Evolutionary conservation across 2,329 filamentous ascomycete species (phyloP).

Genomic region (Calonectria hongkongensis): DNA sequence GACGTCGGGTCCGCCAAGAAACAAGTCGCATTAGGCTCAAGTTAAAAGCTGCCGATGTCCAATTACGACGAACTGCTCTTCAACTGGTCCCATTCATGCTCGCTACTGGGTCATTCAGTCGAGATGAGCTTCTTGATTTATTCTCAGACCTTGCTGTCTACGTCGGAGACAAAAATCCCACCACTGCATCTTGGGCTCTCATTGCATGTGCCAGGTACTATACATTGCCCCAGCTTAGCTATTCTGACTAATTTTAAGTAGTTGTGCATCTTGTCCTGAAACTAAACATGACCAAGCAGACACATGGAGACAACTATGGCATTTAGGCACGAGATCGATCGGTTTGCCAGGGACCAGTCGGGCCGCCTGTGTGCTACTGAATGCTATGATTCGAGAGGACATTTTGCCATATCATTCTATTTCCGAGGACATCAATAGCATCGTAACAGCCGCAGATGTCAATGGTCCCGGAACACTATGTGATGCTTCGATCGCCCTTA

Average conservation of each 20-base stretch:
- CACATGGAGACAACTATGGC: slow-evolving; percentile 85
- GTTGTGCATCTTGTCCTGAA: slow-evolving; percentile 55
- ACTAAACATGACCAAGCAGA: slow-evolving; percentile 60
- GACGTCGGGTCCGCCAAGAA: slow-evolving; percentile 65
- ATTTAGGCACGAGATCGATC: slow-evolving; percentile 81
- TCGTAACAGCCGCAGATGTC: slow-evolving; percentile 85
- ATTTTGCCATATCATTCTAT: slow-evolving; percentile 81
- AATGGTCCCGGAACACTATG: slow-evolving; percentile 86
- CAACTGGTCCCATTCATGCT: slow-evolving; percentile 76
- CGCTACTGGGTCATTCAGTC: slow-evolving; percentile 64
- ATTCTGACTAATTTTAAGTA: slow-evolving; percentile 52
- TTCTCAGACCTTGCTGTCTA: slow-evolving; percentile 75
- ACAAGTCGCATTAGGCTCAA: slow-evolving; percentile 69
- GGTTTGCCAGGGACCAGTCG: slow-evolving; percentile 83
- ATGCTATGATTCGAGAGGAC: slow-evolving; percentile 78
- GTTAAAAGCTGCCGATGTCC: slow-evolving; percentile 65
- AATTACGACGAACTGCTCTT: slow-evolving; percentile 70
- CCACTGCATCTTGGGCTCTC: slow-evolving; percentile 87
- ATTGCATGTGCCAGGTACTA: slow-evolving; percentile 84
- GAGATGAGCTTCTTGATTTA: slow-evolving; percentile 72
- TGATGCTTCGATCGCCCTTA: slow-evolving; percentile 86
- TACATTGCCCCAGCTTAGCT: slow-evolving; percentile 14
- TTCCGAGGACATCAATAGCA: slow-evolving; percentile 81
- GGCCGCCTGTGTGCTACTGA: slow-evolving; percentile 84
- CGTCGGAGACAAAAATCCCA: slow-evolving; percentile 81